Conservation (phyloP, 805 yeast genomes). For the Ogataea sp. region DNA sequence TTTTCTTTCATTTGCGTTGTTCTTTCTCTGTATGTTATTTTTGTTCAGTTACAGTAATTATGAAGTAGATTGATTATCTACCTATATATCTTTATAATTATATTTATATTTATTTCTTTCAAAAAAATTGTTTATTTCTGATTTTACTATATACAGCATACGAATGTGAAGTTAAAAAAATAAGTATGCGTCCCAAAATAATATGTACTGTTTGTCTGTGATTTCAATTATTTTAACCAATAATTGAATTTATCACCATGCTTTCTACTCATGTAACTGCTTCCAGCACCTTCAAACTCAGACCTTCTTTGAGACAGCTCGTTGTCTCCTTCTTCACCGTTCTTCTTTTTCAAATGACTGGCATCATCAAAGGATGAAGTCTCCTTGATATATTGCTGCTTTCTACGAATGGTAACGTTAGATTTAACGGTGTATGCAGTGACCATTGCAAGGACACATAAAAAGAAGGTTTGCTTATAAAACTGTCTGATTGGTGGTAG, state of each 20-base stretch:
- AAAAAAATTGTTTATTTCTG: too few species aligned
- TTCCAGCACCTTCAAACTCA: conserved; percentile 62
- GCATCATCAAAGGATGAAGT: conserved; percentile 21
- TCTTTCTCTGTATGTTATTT: background rate
- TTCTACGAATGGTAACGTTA: conserved; percentile 27
- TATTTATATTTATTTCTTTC: background rate
- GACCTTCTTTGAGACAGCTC: conserved; percentile 42
- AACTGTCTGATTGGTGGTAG: conserved; percentile 2
- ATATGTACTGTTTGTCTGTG: background rate
- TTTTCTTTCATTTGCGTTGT: background rate
- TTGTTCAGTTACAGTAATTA: too few species aligned
- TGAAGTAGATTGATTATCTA: too few species aligned
- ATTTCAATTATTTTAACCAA: conserved; percentile 7
- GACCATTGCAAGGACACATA: conserved; percentile 20
- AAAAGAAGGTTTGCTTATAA: conserved; percentile 22
- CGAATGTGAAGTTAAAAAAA: background rate
- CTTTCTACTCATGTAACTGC: conserved; percentile 41
- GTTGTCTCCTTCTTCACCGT: conserved; percentile 8
- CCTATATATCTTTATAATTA: too few species aligned
- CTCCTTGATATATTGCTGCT: conserved; percentile 25
- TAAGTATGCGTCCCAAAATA: background rate
- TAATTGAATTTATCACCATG: conserved; percentile 27
- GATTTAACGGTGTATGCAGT: conserved; percentile 27
- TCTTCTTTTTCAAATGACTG: conserved; percentile 11
- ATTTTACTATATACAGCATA: conserved; percentile 1